Base-by-base conservation (phyloP, 192 early-diverging fungal species). In the Kickxella alabastrina region DNA sequence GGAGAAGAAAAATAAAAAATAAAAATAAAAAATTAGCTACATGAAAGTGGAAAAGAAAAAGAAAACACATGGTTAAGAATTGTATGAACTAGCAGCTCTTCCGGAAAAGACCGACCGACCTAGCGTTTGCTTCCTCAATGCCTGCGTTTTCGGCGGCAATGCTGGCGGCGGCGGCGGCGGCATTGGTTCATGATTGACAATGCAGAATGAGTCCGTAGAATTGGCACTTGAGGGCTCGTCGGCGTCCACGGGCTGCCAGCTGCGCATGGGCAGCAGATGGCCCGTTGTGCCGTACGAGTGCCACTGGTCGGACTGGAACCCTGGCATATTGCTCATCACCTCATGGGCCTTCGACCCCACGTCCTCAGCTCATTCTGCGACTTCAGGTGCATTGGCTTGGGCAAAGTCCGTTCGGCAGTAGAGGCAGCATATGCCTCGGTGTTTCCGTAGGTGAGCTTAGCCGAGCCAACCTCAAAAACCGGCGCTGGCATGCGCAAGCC, bases 131-230 rank as follows among this genome's bases (percentile, higher is more conserved):
- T n/a, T n/a, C n/a, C n/a, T n/a, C n/a, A n/a, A n/a, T n/a, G n/a
- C n/a, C 43, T 38, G 19, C 14, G 29, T 38, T 15, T 17, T 35
- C 12, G 55, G 17, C 46, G 59, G 12, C 54, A 51, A 13, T 18
- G 45, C 34, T 17, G 57, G 35, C 28, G 6, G 22, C 31, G 17
- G 34, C 3, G 38, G 43, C 0, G 54, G 48, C 2, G 37, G 37
- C 12, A 17, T 42, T 2, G 59, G 55, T 18, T 59, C 68, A 28
- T 57, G 68, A 25, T 36, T 47, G 24, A 71, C 61, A 14, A 71
- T 64, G 43, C 61, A 71, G 42, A 71, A 71, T 29, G 68, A 71
- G 27, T 71, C 68, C 0, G 60, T 63, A 8, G 68, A 71, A 31
- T 64, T 56, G 10, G 61, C 68, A 29, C 68, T 64, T 0, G 52